Evolutionary conservation across 2,329 filamentous ascomycete species (phyloP), one percentile per base, ranked within the genome.

Genomic region (Penicillium fuscoglaucum): DNA sequence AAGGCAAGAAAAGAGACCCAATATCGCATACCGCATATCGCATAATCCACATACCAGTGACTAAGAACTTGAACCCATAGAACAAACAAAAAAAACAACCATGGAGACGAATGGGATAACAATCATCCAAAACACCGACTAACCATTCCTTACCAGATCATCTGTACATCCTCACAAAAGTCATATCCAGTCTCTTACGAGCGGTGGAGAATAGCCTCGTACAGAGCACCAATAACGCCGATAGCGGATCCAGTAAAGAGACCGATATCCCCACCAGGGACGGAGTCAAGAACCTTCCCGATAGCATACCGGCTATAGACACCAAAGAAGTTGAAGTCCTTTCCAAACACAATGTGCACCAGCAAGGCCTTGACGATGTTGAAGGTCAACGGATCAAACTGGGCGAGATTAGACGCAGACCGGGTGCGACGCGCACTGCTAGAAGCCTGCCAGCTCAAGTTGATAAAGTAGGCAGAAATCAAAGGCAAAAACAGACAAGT

Each of bases 301-400:
- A 80, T 66, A 7, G 75, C 72, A 49, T 64, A 66, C 26, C 64
- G 58, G 61, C 69, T 73, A 63, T 71, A 79, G 10, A 77, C 28
- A 19, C 72, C 68, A 64, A 69, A 74, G 58, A 78, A 74, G 28
- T 66, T 71, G 62, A 77, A 76, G 21, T 71, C 68, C 9, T 74
- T 86, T 10, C 83, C 85, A 72, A 93, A 96, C 19, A 96, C 87
- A 35, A 93, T 83, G 74, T 90, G 96, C 8, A 90, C 87, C 59
- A 93, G 76, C 55, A 98, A 73, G 0, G 89, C 93, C 80, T 96
- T 96, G 67, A 86, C 86, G 57, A 98, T 87, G 79, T 93, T 96
- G 78, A 96, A 99, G 24, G 88, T 90, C 71, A 98, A 79, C 4
- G 93, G 93, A 73, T 99, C 95, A 63, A 93, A 86, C 43, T 62